Evolutionary conservation across 257 asterid genomes (phyloP).

Genomic region (Penstemon newberryi): DNA sequence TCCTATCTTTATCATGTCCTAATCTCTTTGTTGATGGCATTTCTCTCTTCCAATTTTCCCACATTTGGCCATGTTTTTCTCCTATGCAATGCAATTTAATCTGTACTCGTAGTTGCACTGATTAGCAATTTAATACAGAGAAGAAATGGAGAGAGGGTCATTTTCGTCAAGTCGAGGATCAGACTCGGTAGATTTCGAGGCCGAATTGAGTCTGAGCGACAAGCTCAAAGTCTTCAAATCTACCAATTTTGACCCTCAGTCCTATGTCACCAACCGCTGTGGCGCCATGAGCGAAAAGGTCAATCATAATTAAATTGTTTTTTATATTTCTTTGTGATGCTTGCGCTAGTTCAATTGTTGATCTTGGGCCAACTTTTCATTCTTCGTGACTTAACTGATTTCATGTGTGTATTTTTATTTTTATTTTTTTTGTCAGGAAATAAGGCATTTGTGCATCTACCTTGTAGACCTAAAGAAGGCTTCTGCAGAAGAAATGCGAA

Average conservation of each 20-base stretch:
- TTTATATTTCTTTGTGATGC: neutral
- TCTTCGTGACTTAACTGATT: no score
- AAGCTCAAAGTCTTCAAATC: slow-evolving; percentile 76
- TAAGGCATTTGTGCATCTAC: slow-evolving; percentile 72
- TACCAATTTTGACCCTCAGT: slow-evolving; percentile 55
- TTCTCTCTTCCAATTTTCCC: neutral
- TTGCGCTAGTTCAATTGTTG: neutral
- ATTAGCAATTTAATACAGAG: slow-evolving; percentile 2
- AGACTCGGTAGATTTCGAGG: slow-evolving; percentile 67
- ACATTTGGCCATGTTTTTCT: neutral
- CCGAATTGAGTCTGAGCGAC: slow-evolving; percentile 63
- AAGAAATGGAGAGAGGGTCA: slow-evolving; percentile 49
- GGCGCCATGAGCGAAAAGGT: slow-evolving; percentile 82
- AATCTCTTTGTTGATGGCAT: neutral
- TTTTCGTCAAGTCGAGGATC: slow-evolving; percentile 53
- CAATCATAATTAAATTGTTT: no score
- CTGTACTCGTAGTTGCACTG: neutral
- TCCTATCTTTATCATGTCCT: neutral
- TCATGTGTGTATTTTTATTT: no score
- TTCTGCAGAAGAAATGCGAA: slow-evolving; percentile 96
- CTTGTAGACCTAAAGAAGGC: slow-evolving; percentile 80
- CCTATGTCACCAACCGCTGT: slow-evolving; percentile 55
- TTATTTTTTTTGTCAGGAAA: slow-evolving; percentile 54
- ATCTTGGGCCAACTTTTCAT: no score
- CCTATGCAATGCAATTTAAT: no score